These are phyloP conservation scores for Saccharum spontaneum DNA, from an alignment of 176 grass and related monocot species.

Conservation along the genomic window DNA sequence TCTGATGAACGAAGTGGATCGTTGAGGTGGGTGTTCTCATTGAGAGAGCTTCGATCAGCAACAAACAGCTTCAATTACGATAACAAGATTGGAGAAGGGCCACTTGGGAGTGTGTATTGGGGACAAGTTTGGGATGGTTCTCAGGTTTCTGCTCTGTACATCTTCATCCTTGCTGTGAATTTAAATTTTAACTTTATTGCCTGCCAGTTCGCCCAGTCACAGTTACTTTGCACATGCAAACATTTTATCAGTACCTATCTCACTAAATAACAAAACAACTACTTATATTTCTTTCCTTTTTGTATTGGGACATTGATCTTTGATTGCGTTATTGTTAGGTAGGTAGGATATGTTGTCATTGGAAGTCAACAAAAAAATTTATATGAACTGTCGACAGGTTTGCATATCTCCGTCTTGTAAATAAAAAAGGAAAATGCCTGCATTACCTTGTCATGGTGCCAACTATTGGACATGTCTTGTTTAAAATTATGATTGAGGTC, in stretches of 20 bases:
- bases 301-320: slow-evolving; percentile 41
- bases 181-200: not conserved
- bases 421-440: not conserved
- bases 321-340: slow-evolving; percentile 37
- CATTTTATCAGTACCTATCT: slow-evolving; percentile 23
- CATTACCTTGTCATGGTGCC: slow-evolving; percentile 33
- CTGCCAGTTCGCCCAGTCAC: not conserved
- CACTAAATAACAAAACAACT: slow-evolving; percentile 20
- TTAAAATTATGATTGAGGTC: not conserved
- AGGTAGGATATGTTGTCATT: slow-evolving; percentile 41
- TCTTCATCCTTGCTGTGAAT: slow-evolving; percentile 3
- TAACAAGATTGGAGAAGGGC: slow-evolving; percentile 82
- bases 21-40: slow-evolving; percentile 63
- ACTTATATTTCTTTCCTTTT: not conserved
- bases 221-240: slow-evolving; percentile 26
- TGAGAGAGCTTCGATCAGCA: slow-evolving; percentile 71
- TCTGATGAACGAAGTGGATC: slow-evolving; percentile 47
- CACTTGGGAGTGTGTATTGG: slow-evolving; percentile 77
- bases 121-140: slow-evolving; percentile 86
- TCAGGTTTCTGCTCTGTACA: slow-evolving; percentile 55
- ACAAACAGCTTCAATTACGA: slow-evolving; percentile 92
- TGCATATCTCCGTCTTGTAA: slow-evolving; percentile 30
- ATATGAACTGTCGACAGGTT: slow-evolving; percentile 40
- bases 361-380: slow-evolving; percentile 27
- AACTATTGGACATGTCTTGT: slow-evolving; percentile 26